phyloP scores from a whole-genome alignment of 2,329 filamentous ascomycete species.

The Aspergillus intermedius region DNA sequence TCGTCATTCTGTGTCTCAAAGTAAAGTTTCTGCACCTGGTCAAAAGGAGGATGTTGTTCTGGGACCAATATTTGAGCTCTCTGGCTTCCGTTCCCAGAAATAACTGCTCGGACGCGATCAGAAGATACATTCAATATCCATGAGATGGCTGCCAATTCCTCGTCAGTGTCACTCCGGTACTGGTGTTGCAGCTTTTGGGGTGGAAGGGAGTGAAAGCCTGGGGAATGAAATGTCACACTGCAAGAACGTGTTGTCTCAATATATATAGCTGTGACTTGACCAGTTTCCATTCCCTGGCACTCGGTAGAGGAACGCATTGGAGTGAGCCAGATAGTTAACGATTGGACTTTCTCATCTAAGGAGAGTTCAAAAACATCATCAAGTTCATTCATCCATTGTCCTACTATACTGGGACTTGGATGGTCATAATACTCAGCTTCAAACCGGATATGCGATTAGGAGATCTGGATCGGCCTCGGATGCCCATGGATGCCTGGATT shows the following conservation, averaged over 20 bases:
- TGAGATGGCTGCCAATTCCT: slow-evolving; percentile 6
- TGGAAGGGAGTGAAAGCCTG: not conserved
- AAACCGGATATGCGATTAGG: slow-evolving; percentile 4
- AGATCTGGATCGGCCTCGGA: slow-evolving; percentile 2
- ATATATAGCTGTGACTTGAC: slow-evolving; percentile 3
- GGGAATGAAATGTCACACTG: slow-evolving; percentile 3
- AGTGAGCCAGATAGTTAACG: slow-evolving; percentile 5
- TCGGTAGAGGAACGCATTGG: not conserved
- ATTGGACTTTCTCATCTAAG: slow-evolving; percentile 2
- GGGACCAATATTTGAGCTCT: slow-evolving; percentile 1
- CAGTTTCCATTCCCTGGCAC: not conserved
- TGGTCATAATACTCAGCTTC: slow-evolving; percentile 7
- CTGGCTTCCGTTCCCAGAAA: not conserved
- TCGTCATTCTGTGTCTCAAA: slow-evolving; percentile 3
- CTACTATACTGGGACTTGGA: slow-evolving; percentile 5
- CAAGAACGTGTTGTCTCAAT: slow-evolving; percentile 3
- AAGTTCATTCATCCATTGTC: slow-evolving; percentile 7
- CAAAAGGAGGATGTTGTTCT: slow-evolving; percentile 1
- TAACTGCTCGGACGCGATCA: slow-evolving; percentile 5
- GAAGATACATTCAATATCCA: slow-evolving; percentile 4
- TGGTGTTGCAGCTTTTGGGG: not conserved
- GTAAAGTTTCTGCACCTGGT: slow-evolving; percentile 8
- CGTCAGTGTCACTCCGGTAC: slow-evolving; percentile 1
- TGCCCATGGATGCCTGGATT: slow-evolving; percentile 5
- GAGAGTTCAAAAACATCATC: slow-evolving; percentile 2